Evolutionary conservation across 2,329 filamentous ascomycete species (phyloP).

Genomic region (Exophiala lecanii-corni): DNA sequence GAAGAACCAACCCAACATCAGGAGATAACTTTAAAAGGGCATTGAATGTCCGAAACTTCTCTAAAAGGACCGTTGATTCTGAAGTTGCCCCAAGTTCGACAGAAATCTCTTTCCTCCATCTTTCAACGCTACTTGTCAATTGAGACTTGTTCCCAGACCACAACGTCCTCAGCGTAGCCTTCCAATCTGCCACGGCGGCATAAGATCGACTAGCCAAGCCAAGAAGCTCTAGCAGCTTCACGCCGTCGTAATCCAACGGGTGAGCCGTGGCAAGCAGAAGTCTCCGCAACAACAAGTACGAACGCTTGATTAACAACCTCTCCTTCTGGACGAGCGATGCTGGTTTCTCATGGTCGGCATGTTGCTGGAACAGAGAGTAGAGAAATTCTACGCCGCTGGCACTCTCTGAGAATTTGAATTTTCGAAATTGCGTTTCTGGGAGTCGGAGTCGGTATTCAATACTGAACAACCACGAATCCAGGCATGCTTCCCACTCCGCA

Average conservation of each 20-base stretch:
- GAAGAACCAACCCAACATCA: constrained; percentile 56
- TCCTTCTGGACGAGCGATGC: constrained; percentile 16
- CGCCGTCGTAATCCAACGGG: constrained; percentile 10
- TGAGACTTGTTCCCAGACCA: constrained; percentile 17
- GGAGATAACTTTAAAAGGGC: constrained; percentile 37
- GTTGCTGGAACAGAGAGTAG: constrained; percentile 14
- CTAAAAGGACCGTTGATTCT: constrained; percentile 26
- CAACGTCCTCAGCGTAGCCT: constrained; percentile 9
- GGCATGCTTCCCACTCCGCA: constrained; percentile 70
- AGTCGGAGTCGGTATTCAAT: constrained; percentile 61
- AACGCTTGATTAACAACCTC: constrained; percentile 54
- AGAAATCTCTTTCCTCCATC: constrained; percentile 12
- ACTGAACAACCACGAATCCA: constrained; percentile 71
- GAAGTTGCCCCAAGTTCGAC: constrained; percentile 16
- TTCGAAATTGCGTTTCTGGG: constrained; percentile 52
- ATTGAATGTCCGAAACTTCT: constrained; percentile 32
- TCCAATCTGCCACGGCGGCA: constrained; percentile 17
- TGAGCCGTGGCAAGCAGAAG: constrained; percentile 42
- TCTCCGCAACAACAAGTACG: constrained; percentile 61
- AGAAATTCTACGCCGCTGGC: constrained; percentile 19
- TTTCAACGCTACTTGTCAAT: constrained; percentile 13
- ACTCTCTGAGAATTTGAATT: constrained; percentile 35
- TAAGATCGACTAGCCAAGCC: constrained; percentile 15
- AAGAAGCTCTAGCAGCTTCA: constrained; percentile 16
- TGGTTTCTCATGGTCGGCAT: not conserved